Percentiles rank a stretch among this genome's conserved stretches.
Conservation (phyloP, 345 rosid species). For the Camelina laxa region DNA sequence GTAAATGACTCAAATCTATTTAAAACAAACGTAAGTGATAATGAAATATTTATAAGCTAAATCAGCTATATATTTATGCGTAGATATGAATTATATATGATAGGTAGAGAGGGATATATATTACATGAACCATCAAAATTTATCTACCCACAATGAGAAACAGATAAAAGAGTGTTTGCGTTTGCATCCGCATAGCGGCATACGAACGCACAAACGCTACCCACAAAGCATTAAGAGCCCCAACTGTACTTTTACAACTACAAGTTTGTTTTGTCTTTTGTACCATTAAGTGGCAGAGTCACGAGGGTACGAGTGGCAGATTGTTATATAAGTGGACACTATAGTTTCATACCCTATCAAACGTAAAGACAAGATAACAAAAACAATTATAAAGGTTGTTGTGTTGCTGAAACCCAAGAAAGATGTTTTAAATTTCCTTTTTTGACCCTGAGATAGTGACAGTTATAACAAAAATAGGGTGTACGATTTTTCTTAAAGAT, state of each 20-base stretch:
- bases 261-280: slow-evolving; percentile 44
- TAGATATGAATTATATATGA: not conserved
- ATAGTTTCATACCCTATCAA: slow-evolving; percentile 44
- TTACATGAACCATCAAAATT: slow-evolving; percentile 4
- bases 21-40: not conserved
- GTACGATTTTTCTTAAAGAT: slow-evolving; percentile 23
- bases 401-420: slow-evolving; percentile 24
- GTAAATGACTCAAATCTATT: not conserved
- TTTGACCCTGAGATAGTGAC: slow-evolving; percentile 32
- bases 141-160: not conserved
- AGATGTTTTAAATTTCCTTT: slow-evolving; percentile 3
- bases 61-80: not conserved
- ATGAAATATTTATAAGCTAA: not conserved
- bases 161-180: not conserved
- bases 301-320: slow-evolving; percentile 43
- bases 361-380: slow-evolving; percentile 39
- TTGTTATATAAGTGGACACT: slow-evolving; percentile 42
- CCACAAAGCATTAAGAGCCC: slow-evolving; percentile 28
- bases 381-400: not conserved
- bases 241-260: slow-evolving; percentile 33
- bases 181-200: not conserved
- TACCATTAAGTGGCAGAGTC: slow-evolving; percentile 38
- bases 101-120: not conserved
- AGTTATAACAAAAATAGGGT: slow-evolving; percentile 23
- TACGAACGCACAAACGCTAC: slow-evolving; percentile 1